phyloP scores from a whole-genome alignment of 192 early-diverging fungal genomes.

The Coemansia sp. region DNA sequence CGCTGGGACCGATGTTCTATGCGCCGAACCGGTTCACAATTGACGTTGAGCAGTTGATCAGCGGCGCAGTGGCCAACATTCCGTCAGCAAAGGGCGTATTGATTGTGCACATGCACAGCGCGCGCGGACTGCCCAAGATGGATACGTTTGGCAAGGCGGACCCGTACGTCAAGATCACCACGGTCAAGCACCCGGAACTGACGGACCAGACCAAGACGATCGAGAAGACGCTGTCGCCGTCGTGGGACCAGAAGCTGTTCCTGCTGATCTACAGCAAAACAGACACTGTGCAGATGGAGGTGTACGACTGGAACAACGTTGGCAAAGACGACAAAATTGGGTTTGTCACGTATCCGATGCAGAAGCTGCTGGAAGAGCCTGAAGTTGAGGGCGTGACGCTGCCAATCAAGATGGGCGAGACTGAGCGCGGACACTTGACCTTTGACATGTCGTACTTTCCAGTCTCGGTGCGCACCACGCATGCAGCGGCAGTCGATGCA shows the following conservation, averaged over 20 bases:
- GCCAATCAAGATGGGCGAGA: conserved; percentile 53
- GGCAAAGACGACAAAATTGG: conserved; percentile 66
- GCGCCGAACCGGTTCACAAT: conserved; percentile 76
- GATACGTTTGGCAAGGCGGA: conserved; percentile 89
- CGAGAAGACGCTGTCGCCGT: conserved; percentile 76
- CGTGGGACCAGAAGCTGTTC: conserved; percentile 80
- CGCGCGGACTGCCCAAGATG: conserved; percentile 77
- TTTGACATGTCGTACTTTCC: conserved; percentile 53
- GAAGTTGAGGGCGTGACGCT: conserved; percentile 48
- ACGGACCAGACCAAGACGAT: conserved; percentile 64
- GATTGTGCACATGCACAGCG: conserved; percentile 74
- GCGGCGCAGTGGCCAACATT: conserved; percentile 62
- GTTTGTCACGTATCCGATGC: conserved; percentile 51
- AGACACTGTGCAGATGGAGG: conserved; percentile 73
- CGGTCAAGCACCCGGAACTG: conserved; percentile 67
- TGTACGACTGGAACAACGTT: conserved; percentile 80
- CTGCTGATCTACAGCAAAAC: conserved; percentile 75
- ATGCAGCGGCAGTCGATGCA: conserved; percentile 38
- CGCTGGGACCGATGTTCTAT: conserved; percentile 79
- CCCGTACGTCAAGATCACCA: conserved; percentile 75
- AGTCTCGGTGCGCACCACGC: conserved; percentile 42
- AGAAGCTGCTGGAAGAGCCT: conserved; percentile 53
- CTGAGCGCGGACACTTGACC: conserved; percentile 43
- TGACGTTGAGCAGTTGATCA: conserved; percentile 76
- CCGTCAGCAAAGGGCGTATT: conserved; percentile 86